A percentile compares a stretch with the other conserved stretches of the same genome.
phyloP scores from a whole-genome alignment of 768 basidiomycete species.

The Tricholoma hemisulphureum region DNA sequence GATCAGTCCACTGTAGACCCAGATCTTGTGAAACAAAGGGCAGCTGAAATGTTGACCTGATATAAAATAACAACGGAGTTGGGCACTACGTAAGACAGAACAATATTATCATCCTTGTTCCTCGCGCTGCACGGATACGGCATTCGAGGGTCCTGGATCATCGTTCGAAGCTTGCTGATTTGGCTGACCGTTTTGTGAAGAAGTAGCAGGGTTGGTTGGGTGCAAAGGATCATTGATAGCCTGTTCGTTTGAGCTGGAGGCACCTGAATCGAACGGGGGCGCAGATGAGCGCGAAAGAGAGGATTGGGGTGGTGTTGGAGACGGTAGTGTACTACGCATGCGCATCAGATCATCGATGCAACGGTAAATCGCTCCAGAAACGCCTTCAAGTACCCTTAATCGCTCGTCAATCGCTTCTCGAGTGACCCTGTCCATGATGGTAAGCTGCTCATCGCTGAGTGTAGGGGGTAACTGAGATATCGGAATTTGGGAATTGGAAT shows the following conservation, averaged over 20 bases:
- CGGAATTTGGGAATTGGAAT: constrained; percentile 2
- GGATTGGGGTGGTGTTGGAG: constrained; percentile 20
- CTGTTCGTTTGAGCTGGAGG: neutral
- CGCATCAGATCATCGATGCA: constrained; percentile 79
- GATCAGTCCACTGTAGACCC: constrained; percentile 61
- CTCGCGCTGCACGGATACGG: neutral
- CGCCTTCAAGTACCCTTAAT: constrained; percentile 72
- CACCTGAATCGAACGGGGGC: constrained; percentile 5
- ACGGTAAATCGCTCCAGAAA: constrained; percentile 68
- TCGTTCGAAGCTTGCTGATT: neutral
- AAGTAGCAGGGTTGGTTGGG: constrained; percentile 1
- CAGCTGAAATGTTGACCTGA: constrained; percentile 36
- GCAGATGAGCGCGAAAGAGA: constrained; percentile 12
- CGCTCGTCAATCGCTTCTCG: constrained; percentile 85
- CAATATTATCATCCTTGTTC: neutral
- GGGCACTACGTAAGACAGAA: neutral
- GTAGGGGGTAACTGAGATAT: constrained; percentile 42
- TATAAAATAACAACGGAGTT: neutral
- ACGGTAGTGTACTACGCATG: constrained; percentile 69
- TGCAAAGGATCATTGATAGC: neutral
- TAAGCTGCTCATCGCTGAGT: constrained; percentile 61
- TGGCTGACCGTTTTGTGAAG: constrained; percentile 2
- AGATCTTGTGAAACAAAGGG: constrained; percentile 53
- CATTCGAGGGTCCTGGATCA: neutral
- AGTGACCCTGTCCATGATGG: constrained; percentile 62